Evolutionary conservation across 306 rosid genomes (phyloP).

Genomic region (Neltuma alba): DNA sequence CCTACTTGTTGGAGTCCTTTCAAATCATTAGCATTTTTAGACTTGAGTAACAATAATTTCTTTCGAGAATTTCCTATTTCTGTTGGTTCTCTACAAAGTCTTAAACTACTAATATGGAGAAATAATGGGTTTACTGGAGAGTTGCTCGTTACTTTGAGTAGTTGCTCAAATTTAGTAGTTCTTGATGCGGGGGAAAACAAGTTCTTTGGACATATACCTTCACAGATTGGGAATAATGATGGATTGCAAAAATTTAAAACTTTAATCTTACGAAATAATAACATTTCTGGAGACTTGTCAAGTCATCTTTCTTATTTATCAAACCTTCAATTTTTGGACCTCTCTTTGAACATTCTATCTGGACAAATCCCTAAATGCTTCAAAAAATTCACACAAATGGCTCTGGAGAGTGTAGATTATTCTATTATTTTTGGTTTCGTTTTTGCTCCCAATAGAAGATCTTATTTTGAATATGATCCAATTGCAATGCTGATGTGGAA

Average conservation of each 20-base stretch:
- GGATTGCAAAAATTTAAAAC: background rate
- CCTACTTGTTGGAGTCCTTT: constrained; percentile 12
- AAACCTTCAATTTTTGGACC: background rate
- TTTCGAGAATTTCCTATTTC: constrained; percentile 8
- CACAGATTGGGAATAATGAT: background rate
- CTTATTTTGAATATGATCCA: no score
- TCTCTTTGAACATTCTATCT: background rate
- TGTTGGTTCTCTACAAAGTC: background rate
- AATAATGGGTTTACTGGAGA: background rate
- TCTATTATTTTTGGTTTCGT: no score
- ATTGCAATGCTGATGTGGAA: no score
- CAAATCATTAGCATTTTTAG: constrained; percentile 10
- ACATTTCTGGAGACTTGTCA: background rate
- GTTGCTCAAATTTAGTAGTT: background rate
- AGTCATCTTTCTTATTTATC: background rate
- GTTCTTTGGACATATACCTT: background rate
- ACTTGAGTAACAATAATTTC: constrained; percentile 14
- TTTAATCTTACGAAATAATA: constrained; percentile 8
- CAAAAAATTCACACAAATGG: background rate
- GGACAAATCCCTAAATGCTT: constrained; percentile 22
- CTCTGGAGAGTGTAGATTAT: no score
- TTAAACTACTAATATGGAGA: background rate
- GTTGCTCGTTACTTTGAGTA: background rate
- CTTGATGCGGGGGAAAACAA: constrained; percentile 16
- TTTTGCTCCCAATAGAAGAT: no score